phyloP scores from a whole-genome alignment of 768 basidiomycete species.

The Termitomyces eurrhizus region DNA sequence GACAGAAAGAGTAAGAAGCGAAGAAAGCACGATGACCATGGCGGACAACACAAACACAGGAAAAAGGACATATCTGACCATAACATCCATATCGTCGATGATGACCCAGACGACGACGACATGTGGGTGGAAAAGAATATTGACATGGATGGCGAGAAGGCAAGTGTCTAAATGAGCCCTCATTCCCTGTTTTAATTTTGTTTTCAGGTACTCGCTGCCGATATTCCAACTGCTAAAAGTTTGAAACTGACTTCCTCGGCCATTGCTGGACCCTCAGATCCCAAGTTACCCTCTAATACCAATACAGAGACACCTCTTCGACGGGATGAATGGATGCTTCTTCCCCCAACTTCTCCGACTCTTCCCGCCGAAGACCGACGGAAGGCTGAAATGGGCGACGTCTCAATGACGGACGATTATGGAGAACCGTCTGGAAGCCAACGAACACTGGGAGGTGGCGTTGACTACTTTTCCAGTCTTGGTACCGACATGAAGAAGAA shows the following conservation, averaged over 20 bases:
- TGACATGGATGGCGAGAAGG: slow-evolving; percentile 70
- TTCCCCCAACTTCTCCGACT: slow-evolving; percentile 31
- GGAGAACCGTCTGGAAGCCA: slow-evolving; percentile 43
- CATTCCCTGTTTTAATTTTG: slow-evolving; percentile 10
- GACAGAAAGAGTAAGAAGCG: slow-evolving; percentile 54
- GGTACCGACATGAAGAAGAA: slow-evolving; percentile 74
- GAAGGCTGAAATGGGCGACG: slow-evolving; percentile 30
- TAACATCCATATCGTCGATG: slow-evolving; percentile 52
- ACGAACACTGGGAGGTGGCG: slow-evolving; percentile 50
- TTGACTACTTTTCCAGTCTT: slow-evolving; percentile 88
- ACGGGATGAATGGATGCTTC: slow-evolving; percentile 91
- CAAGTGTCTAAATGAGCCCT: slow-evolving; percentile 31
- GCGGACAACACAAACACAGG: slow-evolving; percentile 32
- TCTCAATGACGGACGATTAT: slow-evolving; percentile 64
- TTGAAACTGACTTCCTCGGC: slow-evolving; percentile 67
- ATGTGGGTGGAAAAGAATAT: slow-evolving; percentile 91
- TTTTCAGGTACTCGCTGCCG: slow-evolving; percentile 56
- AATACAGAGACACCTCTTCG: slow-evolving; percentile 48
- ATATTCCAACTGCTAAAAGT: slow-evolving; percentile 73
- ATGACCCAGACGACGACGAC: slow-evolving; percentile 69
- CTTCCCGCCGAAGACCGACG: slow-evolving; percentile 22
- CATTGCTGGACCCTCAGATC: slow-evolving; percentile 36
- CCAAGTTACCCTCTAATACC: slow-evolving; percentile 42
- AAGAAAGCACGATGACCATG: slow-evolving; percentile 43
- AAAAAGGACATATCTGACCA: slow-evolving; percentile 44